These are phyloP conservation scores for Botrytis tulipae DNA, from an alignment of 2,329 filamentous ascomycete species.

Conservation along the genomic window DNA sequence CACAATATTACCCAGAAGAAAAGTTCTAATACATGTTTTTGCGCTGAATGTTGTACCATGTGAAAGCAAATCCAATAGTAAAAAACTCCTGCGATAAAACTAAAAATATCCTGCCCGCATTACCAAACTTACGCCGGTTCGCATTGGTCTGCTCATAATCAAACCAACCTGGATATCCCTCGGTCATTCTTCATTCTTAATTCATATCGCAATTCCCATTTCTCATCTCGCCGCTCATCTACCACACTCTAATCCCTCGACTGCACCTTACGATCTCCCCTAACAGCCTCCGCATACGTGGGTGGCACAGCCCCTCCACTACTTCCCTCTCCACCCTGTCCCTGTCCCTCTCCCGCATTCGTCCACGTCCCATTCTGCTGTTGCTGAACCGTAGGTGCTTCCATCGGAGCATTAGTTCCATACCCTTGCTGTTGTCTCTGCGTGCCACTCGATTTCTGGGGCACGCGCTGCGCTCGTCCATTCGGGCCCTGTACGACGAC, in stretches of 20 bases:
- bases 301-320: slow-evolving; percentile 62
- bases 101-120: neutral
- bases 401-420: slow-evolving; percentile 38
- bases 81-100: slow-evolving; percentile 1
- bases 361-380: slow-evolving; percentile 36
- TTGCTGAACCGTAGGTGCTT: slow-evolving; percentile 38
- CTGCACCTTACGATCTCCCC: slow-evolving; percentile 90
- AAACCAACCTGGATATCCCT: neutral
- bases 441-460: slow-evolving; percentile 29
- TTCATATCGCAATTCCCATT: neutral
- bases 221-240: neutral
- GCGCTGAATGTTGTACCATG: neutral
- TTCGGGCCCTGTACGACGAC: slow-evolving; percentile 65
- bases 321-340: slow-evolving; percentile 44
- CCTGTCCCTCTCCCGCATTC: slow-evolving; percentile 34
- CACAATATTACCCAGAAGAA: neutral
- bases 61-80: neutral
- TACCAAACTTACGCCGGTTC: neutral
- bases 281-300: slow-evolving; percentile 85
- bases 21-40: slow-evolving; percentile 7
- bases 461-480: slow-evolving; percentile 33
- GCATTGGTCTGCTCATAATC: neutral
- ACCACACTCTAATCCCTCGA: slow-evolving; percentile 31
- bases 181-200: neutral
- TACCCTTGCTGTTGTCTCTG: slow-evolving; percentile 32